Percentiles rank a stretch among this genome's conserved stretches.
Evolutionary conservation across 2,329 filamentous ascomycete genomes (phyloP).

Genomic region (Pseudogymnoascus sp.): DNA sequence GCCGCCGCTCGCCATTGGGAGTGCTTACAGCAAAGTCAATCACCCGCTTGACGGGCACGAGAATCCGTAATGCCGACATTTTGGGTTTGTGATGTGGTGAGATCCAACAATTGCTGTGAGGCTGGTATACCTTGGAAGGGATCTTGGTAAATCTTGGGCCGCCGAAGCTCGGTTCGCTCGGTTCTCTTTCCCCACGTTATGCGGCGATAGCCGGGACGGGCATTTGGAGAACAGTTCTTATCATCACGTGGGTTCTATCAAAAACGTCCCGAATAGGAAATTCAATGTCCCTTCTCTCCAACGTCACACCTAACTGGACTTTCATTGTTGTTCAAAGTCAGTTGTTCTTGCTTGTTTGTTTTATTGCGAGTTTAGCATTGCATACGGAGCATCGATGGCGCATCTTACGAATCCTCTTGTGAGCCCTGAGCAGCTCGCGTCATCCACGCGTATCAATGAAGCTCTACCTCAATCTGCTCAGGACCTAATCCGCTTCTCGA

Average conservation of each 20-base stretch:
- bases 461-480: conserved; percentile 60
- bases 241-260: neutral
- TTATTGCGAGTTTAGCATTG: no score
- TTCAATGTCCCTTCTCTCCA: conserved; percentile 1
- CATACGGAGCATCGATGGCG: conserved; percentile 37
- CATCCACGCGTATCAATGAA: conserved; percentile 43
- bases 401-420: conserved; percentile 65
- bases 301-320: neutral
- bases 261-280: conserved; percentile 6
- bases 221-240: neutral
- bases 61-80: conserved; percentile 63
- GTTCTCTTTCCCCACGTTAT: conserved; percentile 10
- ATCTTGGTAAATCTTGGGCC: conserved; percentile 8
- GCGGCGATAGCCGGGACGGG: conserved; percentile 10
- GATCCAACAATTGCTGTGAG: conserved; percentile 18
- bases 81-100: conserved; percentile 20
- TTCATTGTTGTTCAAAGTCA: neutral
- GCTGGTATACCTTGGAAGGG: conserved; percentile 11
- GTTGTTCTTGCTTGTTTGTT: neutral
- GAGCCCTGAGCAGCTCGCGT: conserved; percentile 60
- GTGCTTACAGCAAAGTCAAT: conserved; percentile 73
- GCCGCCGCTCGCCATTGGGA: conserved; percentile 1
- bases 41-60: conserved; percentile 75
- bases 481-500: conserved; percentile 62
- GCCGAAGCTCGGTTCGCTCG: conserved; percentile 9